These are phyloP conservation scores for Naganishia cerealis DNA, from an alignment of 1,284 basidiomycete species.

Conservation along the genomic window DNA sequence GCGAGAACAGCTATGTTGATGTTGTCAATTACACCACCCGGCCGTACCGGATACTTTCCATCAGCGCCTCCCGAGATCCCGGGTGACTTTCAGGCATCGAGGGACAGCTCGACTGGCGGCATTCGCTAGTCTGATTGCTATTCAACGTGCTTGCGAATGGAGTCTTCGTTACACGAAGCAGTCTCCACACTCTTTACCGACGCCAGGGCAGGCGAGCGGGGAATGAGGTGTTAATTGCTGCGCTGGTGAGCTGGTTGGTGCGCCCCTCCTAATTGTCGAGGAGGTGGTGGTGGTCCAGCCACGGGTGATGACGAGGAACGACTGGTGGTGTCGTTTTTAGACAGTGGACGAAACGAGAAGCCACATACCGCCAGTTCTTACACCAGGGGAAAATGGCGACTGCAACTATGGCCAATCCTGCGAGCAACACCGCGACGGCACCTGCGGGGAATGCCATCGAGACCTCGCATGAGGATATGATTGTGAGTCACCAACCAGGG, in stretches of 20 bases:
- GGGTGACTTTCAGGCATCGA: too few relatives aligned
- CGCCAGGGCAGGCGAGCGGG: too few relatives aligned
- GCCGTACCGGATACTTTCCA: too few relatives aligned
- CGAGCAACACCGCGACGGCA: slow-evolving; percentile 9
- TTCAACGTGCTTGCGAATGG: too few relatives aligned
- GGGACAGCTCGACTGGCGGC: too few relatives aligned
- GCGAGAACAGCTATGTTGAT: too few relatives aligned
- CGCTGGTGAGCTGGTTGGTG: not conserved
- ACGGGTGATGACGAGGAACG: slow-evolving; percentile 26
- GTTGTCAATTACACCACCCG: too few relatives aligned
- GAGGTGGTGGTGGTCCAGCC: not conserved
- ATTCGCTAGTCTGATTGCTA: too few relatives aligned
- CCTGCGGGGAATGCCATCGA: slow-evolving; percentile 31
- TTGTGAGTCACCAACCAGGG: slow-evolving; percentile 27
- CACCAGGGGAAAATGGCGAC: slow-evolving; percentile 6
- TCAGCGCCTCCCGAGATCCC: too few relatives aligned
- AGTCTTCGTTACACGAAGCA: too few relatives aligned
- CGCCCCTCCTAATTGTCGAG: not conserved
- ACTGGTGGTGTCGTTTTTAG: not conserved
- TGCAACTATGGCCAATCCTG: slow-evolving; percentile 17
- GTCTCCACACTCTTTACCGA: too few relatives aligned
- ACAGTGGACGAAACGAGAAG: too few relatives aligned
- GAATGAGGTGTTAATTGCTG: not conserved
- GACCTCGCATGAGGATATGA: slow-evolving; percentile 36
- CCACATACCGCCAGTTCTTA: not conserved